A percentile compares a stretch with the other conserved stretches of the same genome.
phyloP scores from a whole-genome alignment of 202 grass and related monocot genomes.

The Miscanthus sacchariflorus region DNA sequence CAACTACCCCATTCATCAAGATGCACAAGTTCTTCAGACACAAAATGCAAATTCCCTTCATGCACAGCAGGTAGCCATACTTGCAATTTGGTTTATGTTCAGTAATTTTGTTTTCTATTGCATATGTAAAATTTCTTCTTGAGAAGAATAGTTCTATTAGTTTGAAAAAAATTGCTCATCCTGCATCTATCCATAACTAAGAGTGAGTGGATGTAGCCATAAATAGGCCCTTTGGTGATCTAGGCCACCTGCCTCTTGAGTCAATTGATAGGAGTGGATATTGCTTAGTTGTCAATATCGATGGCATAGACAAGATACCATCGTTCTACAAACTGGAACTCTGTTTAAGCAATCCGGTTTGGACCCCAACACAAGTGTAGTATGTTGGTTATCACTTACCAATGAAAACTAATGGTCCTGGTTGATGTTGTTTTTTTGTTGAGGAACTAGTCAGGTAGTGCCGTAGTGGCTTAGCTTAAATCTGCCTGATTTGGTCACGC shows the following conservation, averaged over 20 bases:
- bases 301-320: neutral
- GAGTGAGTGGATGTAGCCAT: slow-evolving; percentile 3
- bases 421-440: slow-evolving; percentile 21
- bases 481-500: neutral
- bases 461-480: neutral
- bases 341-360: neutral
- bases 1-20: slow-evolving; percentile 77
- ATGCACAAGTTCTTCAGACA: slow-evolving; percentile 63
- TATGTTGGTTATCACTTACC: neutral
- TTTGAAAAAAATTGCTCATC: neutral
- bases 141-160: slow-evolving; percentile 14
- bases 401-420: slow-evolving; percentile 4
- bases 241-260: neutral
- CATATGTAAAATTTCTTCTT: slow-evolving; percentile 20
- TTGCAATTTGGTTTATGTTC: slow-evolving; percentile 24
- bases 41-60: slow-evolving; percentile 86
- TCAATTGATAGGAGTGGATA: slow-evolving; percentile 23
- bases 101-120: slow-evolving; percentile 15
- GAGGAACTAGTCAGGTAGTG: neutral
- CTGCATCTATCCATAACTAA: slow-evolving; percentile 16
- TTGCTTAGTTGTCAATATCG: slow-evolving; percentile 15
- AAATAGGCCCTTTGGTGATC: slow-evolving; percentile 22
- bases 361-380: neutral
- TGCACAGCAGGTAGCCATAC: slow-evolving; percentile 62
- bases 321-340: neutral